A percentile compares a stretch with the other conserved stretches of the same genome.
Evolutionary conservation across 306 rosid genomes (phyloP).

Genomic region (Notholithocarpus densiflorus): DNA sequence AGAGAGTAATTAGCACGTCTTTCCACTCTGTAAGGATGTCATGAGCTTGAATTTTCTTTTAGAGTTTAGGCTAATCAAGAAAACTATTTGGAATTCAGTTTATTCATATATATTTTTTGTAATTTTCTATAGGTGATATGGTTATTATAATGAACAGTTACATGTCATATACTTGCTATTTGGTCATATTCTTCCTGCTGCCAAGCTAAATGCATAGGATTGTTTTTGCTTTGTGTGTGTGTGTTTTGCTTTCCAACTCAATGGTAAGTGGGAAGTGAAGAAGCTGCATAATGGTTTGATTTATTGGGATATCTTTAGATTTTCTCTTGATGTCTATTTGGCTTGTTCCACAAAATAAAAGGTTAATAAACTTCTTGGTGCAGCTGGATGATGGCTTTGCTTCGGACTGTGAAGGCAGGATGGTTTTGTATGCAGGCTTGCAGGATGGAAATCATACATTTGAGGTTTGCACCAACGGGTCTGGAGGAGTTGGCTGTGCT

Average conservation of each 20-base stretch:
- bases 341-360: not conserved
- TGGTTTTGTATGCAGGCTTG: slow-evolving; percentile 48
- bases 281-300: not conserved
- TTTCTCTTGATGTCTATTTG: not conserved
- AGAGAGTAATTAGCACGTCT: not conserved
- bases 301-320: not conserved
- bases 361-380: slow-evolving; percentile 11
- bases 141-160: too few species aligned
- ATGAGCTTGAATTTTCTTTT: too few species aligned
- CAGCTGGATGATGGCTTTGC: slow-evolving; percentile 65
- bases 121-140: not conserved
- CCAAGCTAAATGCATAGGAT: not conserved
- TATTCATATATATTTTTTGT: not conserved
- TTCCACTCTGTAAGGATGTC: too few species aligned
- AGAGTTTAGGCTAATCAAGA: not conserved
- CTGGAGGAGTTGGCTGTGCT: slow-evolving; percentile 56
- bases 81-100: not conserved
- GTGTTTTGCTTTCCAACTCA: not conserved
- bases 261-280: not conserved
- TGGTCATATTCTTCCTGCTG: not conserved
- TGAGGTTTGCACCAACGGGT: slow-evolving; percentile 61
- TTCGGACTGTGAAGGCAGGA: slow-evolving; percentile 49
- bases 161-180: not conserved
- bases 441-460: slow-evolving; percentile 72
- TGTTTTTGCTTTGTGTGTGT: not conserved